Base-by-base conservation (phyloP, 2,329 filamentous ascomycete genomes). In the Plenodomus biglobosus region DNA sequence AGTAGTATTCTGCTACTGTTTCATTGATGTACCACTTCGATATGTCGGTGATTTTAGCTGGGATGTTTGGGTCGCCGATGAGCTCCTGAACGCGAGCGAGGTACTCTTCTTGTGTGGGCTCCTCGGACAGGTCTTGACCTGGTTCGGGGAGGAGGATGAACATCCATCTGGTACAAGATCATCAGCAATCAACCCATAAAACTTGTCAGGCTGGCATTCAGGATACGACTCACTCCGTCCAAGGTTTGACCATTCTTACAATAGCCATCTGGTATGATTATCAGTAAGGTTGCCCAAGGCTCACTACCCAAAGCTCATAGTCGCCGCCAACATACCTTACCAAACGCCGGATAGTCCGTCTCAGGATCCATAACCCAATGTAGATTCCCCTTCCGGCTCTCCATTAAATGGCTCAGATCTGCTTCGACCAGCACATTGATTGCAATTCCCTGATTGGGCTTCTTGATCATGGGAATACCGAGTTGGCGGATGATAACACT, bases 311-410 rank as follows among this genome's bases (percentile, higher is more conserved):
- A 78, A 84, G n/a, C n/a, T n/a, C n/a, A n/a, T n/a, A n/a, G n/a
- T n/a, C n/a, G n/a, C n/a, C n/a, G n/a, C n/a, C n/a, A n/a, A n/a
- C n/a, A n/a, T n/a, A n/a, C n/a, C n/a, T 32, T 32, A 3, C 27
- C 27, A 32, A 32, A 32, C 27, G 27, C 27, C 27, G 27, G 27
- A 32, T 32, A 32, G 13, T 32, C 27, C 2, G 78, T 72, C 47
- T 80, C 78, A 0, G 82, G 82, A 53, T 78, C 76, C 59, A 85
- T 73, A 1, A 84, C 70, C 79, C 81, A 85, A 60, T 86, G 82
- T 13, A 86, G 71, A 58, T 84, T 85, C 0, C 82, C 84, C 19
- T 71, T 75, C 0, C 82, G 74, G 41, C 75, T 65, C 44, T 77
- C 63, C 17, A 82, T 72, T 11, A 78, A 64, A 49, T 80, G 73